phyloP scores from a whole-genome alignment of 257 asterid species.

The Capsicum pubescens region DNA sequence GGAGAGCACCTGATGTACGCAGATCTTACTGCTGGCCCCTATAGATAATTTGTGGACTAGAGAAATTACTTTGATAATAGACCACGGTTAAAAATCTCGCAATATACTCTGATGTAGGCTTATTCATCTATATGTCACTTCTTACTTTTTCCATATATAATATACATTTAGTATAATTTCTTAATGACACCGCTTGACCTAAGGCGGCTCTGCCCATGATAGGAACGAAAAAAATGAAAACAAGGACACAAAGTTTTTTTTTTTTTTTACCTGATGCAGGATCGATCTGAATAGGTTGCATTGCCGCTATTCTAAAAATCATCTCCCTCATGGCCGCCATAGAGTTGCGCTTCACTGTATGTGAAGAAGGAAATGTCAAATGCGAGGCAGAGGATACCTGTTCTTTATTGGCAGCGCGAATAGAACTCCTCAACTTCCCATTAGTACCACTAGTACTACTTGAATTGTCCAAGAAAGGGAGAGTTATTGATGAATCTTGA shows the following conservation, averaged over 20 bases:
- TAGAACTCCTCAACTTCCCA: background rate
- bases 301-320: conserved; percentile 87
- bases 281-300: conserved; percentile 93
- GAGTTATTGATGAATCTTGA: conserved; percentile 3
- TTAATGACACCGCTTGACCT: background rate
- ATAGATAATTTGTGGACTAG: too few relatives aligned
- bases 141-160: too few relatives aligned
- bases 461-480: background rate
- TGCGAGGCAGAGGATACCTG: background rate
- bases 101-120: too few relatives aligned
- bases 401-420: background rate
- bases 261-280: conserved; percentile 56
- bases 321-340: conserved; percentile 93
- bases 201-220: background rate
- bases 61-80: too few relatives aligned
- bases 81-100: too few relatives aligned
- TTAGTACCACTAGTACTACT: background rate
- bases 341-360: background rate
- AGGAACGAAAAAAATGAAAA: background rate
- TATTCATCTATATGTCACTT: too few relatives aligned
- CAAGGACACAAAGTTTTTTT: background rate
- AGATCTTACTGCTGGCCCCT: too few relatives aligned
- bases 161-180: too few relatives aligned
- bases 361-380: background rate
- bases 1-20: too few relatives aligned